Evolutionary conservation across 148 eudicot genomes (phyloP).

Genomic region (Fagopyrum tataricum): DNA sequence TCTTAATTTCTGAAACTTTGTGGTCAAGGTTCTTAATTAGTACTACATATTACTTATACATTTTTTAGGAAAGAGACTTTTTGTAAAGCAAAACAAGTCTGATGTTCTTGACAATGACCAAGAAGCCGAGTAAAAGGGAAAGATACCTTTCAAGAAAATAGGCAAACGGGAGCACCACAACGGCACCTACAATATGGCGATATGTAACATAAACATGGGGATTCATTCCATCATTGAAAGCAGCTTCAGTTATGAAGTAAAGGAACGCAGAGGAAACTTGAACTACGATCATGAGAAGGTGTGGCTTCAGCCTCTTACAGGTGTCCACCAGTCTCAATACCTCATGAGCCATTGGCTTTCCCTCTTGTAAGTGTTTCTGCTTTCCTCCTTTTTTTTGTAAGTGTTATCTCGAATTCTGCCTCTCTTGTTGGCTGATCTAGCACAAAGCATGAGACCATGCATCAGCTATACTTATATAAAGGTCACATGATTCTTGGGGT

Average conservation of each 20-base stretch:
- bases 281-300: constrained; percentile 33
- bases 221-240: constrained; percentile 38
- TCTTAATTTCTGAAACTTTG: not conserved
- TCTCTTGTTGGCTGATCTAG: constrained; percentile 8
- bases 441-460: constrained; percentile 7
- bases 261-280: constrained; percentile 37
- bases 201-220: constrained; percentile 46
- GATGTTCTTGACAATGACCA: constrained; percentile 4
- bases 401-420: not conserved
- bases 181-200: constrained; percentile 35
- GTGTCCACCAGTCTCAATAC: constrained; percentile 15
- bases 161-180: constrained; percentile 37
- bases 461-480: constrained; percentile 7
- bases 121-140: constrained; percentile 2
- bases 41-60: constrained; percentile 13
- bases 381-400: not conserved
- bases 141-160: constrained; percentile 38
- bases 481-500: constrained; percentile 20
- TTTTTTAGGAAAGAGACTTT: constrained; percentile 17
- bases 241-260: constrained; percentile 44
- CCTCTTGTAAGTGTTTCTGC: constrained; percentile 3
- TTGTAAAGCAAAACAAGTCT: not conserved
- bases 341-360: constrained; percentile 19
- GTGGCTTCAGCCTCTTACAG: constrained; percentile 31
- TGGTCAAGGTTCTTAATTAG: constrained; percentile 15